phyloP scores from a whole-genome alignment of 805 yeast genomes.

The Ogataea glucozyma region DNA sequence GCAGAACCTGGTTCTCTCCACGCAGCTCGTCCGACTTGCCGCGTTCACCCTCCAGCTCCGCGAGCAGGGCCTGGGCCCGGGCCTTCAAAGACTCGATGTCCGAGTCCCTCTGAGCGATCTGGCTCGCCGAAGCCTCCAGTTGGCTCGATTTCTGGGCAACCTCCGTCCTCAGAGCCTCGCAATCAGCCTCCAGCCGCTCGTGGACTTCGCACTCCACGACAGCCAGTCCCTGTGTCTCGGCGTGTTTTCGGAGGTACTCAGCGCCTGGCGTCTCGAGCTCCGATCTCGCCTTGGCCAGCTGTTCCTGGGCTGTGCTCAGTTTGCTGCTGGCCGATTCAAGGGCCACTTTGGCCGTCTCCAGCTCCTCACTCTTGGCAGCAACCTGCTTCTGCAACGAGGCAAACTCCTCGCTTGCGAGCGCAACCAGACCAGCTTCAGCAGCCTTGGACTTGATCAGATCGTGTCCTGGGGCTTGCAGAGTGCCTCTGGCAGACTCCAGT shows the following conservation, averaged over 20 bases:
- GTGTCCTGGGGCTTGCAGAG: constrained; percentile 17
- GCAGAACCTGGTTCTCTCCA: neutral
- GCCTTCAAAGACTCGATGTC: constrained; percentile 1
- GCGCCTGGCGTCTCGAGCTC: neutral
- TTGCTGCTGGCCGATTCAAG: no score
- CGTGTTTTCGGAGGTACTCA: neutral
- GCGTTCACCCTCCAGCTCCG: neutral
- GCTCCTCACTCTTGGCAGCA: neutral
- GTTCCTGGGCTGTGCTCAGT: no score
- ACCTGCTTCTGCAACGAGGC: neutral
- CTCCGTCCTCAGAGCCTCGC: no score
- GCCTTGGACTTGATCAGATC: constrained; percentile 29
- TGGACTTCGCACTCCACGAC: neutral
- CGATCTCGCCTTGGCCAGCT: no score
- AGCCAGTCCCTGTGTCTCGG: neutral
- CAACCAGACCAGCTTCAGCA: constrained; percentile 13
- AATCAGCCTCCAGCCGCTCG: neutral
- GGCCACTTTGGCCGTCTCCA: no score
- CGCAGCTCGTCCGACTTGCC: neutral
- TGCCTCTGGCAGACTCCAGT: constrained; percentile 34
- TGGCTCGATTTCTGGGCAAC: no score
- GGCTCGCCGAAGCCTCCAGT: neutral
- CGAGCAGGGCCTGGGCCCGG: neutral
- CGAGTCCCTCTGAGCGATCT: neutral
- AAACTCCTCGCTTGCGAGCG: constrained; percentile 13